phyloP scores from a whole-genome alignment of 2,329 filamentous ascomycete species.

The Hypoxylon sp. region DNA sequence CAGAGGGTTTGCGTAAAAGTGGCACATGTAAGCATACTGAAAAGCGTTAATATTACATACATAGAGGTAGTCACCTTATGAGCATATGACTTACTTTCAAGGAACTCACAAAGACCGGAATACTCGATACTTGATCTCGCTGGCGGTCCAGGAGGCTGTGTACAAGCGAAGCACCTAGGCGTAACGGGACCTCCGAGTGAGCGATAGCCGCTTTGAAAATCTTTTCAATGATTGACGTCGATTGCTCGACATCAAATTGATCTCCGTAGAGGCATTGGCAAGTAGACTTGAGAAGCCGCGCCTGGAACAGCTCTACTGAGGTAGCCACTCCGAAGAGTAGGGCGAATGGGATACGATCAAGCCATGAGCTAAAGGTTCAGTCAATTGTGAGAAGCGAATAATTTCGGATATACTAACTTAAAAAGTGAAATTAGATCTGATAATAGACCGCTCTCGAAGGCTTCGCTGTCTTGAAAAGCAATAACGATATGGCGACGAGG shows the following conservation, averaged over 20 bases:
- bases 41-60: conserved; percentile 42
- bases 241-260: conserved; percentile 83
- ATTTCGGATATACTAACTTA: conserved; percentile 66
- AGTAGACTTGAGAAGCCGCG: conserved; percentile 76
- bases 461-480: conserved; percentile 85
- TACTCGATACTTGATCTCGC: conserved; percentile 80
- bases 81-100: conserved; percentile 67
- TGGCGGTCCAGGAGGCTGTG: conserved; percentile 77
- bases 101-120: conserved; percentile 78
- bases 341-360: conserved; percentile 80
- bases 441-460: conserved; percentile 79
- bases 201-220: conserved; percentile 77
- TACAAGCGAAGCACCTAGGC: conserved; percentile 74
- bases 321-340: conserved; percentile 85
- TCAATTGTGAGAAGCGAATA: conserved; percentile 5
- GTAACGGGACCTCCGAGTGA: conserved; percentile 67
- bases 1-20: conserved; percentile 83
- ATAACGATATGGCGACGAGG: conserved; percentile 73
- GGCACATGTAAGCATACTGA: conserved; percentile 86
- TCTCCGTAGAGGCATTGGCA: conserved; percentile 76
- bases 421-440: conserved; percentile 78
- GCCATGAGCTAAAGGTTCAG: conserved; percentile 67
- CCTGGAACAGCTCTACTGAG: conserved; percentile 83
- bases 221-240: conserved; percentile 77
- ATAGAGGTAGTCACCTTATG: background rate